Evolutionary conservation across 2,329 filamentous ascomycete genomes (phyloP), one percentile per base, ranked within the genome.

Genomic region (Diaporthe humulicola): DNA sequence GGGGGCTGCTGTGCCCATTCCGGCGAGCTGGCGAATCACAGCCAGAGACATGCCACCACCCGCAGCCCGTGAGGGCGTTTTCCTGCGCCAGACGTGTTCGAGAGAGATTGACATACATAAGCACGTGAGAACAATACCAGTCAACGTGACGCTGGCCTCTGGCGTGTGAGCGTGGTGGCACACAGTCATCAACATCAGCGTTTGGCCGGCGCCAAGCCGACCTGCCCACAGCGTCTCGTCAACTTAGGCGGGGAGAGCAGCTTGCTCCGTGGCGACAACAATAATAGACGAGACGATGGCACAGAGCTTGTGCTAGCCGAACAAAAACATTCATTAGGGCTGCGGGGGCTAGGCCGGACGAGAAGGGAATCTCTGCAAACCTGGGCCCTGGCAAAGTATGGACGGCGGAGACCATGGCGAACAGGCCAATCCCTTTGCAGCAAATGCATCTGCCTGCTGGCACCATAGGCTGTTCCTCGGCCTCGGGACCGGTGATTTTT

Each of bases 221-320:
- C 70, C 57, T n/a, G 48, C 25, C 70, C 33, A 54, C 70, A 40
- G 36, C 70, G 42, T 42, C 33, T 52, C 7, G 45, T 64, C 70
- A 25, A 45, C 8, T 40, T 15, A n/a, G 52, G 22, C 42, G 33
- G 22, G 22, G 33, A 64, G 45, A 52, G 42, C 38, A 52, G 64
- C n/a, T 50, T 52, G 61, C 42, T 19, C 42, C 45, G 42, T 14
- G 25, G 61, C 64, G 64, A 19, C 48, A 67, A 28, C 61, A 38
- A 52, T 45, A 67, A 67, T 67, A 67, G 64, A 67, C 45, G 64
- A 67, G 64, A 67, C 64, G 45, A 67, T 67, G 69, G 54, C 67
- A 70, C 38, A 22, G 30, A 71, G 69, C 50, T 71, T 48, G 69
- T 56, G 56, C 30, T 48, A 71, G 69, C 30, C 52, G 14, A 60